Evolutionary conservation across 2,329 filamentous ascomycete species (phyloP), one percentile per base, ranked within the genome.

Genomic region (Trichoderma hamatum): DNA sequence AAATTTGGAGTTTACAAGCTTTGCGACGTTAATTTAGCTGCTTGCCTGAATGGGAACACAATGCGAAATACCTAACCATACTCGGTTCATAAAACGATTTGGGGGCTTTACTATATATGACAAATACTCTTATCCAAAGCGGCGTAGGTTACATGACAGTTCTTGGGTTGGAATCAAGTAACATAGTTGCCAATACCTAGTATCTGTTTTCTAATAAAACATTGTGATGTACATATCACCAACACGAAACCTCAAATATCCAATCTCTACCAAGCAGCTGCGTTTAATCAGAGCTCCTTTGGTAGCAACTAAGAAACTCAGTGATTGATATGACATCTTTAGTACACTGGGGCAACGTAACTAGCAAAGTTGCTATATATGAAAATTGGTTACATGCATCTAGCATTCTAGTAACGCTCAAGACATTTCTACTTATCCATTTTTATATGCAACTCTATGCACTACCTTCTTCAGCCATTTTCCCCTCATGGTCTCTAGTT

Each of bases 401-500:
- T 19, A 19, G 34, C 34, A 14, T 16, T 14, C 34, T 16, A 16
- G 5, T 14, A 16, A 39, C 13, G 16, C 34, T 39, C 13, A 16
- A 14, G 1, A 16, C n/a, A 43, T 9, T 43, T n/a, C 39, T 9
- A 3, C 39, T 34, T 10, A n/a, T n/a, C 14, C 19, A 3, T 5
- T 5, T 16, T 16, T 16, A 3, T 9, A 43, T n/a, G 19, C 19
- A 1, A n/a, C 16, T 43, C 19, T 30, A 6, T n/a, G n/a, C 34
- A 14, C 34, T 16, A 14, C 16, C 5, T n/a, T 43, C 16, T 9
- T 10, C 7, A 0, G 0, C 10, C 1, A 10, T 10, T 43, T 19
- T n/a, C 36, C 1, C 0, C 5, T 9, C 19, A 0, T 19, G 3
- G 1, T 19, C 2, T 16, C 1, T 19, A 7, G 5, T 19, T 19